Base-by-base conservation (phyloP, 306 rosid species). In the Acacia melanoxylon region DNA sequence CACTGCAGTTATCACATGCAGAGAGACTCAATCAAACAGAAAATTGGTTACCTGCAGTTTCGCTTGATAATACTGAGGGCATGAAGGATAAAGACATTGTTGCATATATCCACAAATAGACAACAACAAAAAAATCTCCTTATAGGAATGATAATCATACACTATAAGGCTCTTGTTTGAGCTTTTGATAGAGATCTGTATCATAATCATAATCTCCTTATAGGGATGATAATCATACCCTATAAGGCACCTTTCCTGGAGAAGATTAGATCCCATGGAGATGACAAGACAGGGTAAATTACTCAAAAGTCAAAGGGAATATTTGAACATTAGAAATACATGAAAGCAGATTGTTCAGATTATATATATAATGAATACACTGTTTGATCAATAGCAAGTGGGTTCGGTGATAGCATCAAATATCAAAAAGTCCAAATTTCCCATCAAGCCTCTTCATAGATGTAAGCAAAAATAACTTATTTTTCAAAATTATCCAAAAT, bases 1-100 rank as follows among this genome's bases (percentile, higher is more conserved):
- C 83, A 83, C 99, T 95, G 94, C 86, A 88, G 74, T 74, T 63
- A 62, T 29, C 75, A 74, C 79, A 27, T 45, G 71, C 84, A 78
- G 20, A 27, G 68, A 62, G 44, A 78, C 58, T 52, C 68, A 72
- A 49, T 29, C 61, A 79, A 56, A 81, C 19, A 62, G 72, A 69
- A 74, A 67, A 22, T 24, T 52, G 68, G 25, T 75, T 35, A 44
- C 72, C 58, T 8, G 31, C 27, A 58, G 75, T 44, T 44, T 72
- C 37, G 59, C 42, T 72, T 40, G 71, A 86, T 46, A 49, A 65
- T 65, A 82, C 58, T 10, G 69, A 68, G 17, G 10, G 56, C n/a
- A 86, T 29, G 76, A 81, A 74, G 44, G 68, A 76, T 75, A 41
- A 72, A 68, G 52, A 67, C 62, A 29, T 69, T 40, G 65, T 49